phyloP scores from a whole-genome alignment of 176 grass and related monocot species.

The Poa annua region DNA sequence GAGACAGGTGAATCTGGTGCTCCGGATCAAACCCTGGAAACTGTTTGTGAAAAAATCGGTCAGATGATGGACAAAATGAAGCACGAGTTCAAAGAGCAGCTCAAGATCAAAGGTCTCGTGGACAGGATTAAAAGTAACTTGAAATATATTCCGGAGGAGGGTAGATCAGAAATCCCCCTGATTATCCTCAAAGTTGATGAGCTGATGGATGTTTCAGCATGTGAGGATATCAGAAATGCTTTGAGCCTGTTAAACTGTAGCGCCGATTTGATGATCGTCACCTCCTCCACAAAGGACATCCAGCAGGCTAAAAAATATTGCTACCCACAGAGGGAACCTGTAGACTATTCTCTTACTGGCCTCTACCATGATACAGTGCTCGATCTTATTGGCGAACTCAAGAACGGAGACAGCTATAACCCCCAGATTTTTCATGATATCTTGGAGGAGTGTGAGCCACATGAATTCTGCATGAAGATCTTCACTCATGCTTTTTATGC shows the following conservation, averaged over 20 bases:
- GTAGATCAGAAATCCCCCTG: not conserved
- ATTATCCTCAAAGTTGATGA: slow-evolving; percentile 11
- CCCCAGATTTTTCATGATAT: not conserved
- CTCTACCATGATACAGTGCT: not conserved
- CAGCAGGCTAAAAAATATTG: not conserved
- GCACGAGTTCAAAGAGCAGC: not conserved
- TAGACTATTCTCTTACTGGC: not conserved
- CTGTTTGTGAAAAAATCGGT: not conserved
- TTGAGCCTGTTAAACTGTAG: not conserved
- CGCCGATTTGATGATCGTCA: no score
- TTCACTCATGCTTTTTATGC: not conserved
- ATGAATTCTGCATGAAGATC: slow-evolving; percentile 26
- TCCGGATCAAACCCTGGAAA: not conserved
- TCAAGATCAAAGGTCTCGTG: not conserved
- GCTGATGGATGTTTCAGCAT: not conserved
- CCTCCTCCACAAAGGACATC: not conserved
- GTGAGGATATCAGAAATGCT: not conserved
- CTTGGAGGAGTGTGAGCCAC: not conserved
- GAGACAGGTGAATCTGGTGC: not conserved
- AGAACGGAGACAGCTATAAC: not conserved
- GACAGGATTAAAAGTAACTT: not conserved
- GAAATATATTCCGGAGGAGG: fast-evolving
- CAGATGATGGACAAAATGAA: slow-evolving; percentile 1
- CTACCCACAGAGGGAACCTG: not conserved
- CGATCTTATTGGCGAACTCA: not conserved